Conservation (phyloP, 1,284 basidiomycete genomes). For the Marasmius tenuissimus region DNA sequence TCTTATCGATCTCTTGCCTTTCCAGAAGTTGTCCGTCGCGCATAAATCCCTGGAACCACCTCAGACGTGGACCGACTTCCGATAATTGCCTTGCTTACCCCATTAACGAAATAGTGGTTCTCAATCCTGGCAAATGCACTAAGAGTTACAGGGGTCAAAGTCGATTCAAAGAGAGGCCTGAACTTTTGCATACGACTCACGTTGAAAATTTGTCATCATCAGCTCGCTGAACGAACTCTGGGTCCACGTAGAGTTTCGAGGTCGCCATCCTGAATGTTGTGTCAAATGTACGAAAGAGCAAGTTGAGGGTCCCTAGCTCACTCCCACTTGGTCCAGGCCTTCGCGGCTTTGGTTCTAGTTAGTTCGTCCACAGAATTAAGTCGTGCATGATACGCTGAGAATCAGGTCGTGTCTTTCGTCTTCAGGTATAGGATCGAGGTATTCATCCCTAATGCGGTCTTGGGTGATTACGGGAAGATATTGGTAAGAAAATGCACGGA, state of each 20-base stretch:
- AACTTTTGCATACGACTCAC: constrained; percentile 39
- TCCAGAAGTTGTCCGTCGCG: constrained; percentile 87
- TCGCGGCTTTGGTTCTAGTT: constrained; percentile 71
- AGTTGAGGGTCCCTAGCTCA: constrained; percentile 35
- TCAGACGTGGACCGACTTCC: neutral
- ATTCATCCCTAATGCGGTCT: constrained; percentile 68
- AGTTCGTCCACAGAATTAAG: constrained; percentile 77
- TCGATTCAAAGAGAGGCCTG: constrained; percentile 1
- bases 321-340: constrained; percentile 91
- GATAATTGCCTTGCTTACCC: constrained; percentile 36
- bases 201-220: constrained; percentile 75
- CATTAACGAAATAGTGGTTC: constrained; percentile 89
- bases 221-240: constrained; percentile 67
- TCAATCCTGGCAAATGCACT: constrained; percentile 91
- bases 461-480: neutral
- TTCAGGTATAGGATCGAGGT: constrained; percentile 78
- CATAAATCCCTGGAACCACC: constrained; percentile 71
- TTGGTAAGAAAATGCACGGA: constrained; percentile 26
- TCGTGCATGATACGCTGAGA: constrained; percentile 79
- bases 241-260: constrained; percentile 71
- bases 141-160: constrained; percentile 7
- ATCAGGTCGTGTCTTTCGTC: constrained; percentile 79
- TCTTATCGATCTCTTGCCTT: constrained; percentile 85
- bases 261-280: constrained; percentile 70
- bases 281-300: neutral